Evolutionary conservation across 2,329 filamentous ascomycete species (phyloP).

Genomic region (Nakataea oryzae): DNA sequence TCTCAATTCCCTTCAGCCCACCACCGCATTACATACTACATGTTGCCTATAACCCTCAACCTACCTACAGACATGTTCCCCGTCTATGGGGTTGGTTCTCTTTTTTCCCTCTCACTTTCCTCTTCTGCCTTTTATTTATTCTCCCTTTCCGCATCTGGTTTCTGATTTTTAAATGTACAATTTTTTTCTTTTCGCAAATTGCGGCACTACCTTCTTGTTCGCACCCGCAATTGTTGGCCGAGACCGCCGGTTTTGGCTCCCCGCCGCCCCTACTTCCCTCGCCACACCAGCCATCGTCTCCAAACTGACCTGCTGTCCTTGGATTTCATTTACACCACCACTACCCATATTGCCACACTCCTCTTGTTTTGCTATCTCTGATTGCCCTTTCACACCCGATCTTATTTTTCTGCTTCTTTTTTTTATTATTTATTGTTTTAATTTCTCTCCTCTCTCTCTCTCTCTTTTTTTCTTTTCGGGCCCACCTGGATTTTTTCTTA

Average conservation of each 20-base stretch:
- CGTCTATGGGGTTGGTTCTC: slow-evolving; percentile 4
- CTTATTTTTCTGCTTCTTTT: neutral
- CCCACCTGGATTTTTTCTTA: neutral
- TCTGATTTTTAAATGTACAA: slow-evolving; percentile 3
- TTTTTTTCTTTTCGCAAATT: slow-evolving; percentile 4
- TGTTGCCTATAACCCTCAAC: neutral
- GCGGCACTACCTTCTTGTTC: neutral
- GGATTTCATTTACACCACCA: too few species aligned
- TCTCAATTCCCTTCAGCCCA: neutral
- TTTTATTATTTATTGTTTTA: neutral
- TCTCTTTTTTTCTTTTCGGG: neutral
- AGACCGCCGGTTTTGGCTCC: neutral
- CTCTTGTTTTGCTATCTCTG: neutral
- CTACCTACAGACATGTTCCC: slow-evolving; percentile 2
- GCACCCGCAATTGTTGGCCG: slow-evolving; percentile 5
- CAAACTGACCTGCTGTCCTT: neutral
- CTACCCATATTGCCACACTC: neutral
- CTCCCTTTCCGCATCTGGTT: slow-evolving; percentile 5
- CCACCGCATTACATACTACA: slow-evolving; percentile 1
- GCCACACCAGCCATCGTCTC: neutral
- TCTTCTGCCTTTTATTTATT: slow-evolving; percentile 6
- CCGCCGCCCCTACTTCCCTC: neutral
- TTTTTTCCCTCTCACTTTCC: slow-evolving; percentile 5
- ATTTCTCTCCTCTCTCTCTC: neutral
- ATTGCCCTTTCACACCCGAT: neutral